Evolutionary conservation across 2,329 filamentous ascomycete genomes (phyloP).

Genomic region (Tetracladium maxilliforme): DNA sequence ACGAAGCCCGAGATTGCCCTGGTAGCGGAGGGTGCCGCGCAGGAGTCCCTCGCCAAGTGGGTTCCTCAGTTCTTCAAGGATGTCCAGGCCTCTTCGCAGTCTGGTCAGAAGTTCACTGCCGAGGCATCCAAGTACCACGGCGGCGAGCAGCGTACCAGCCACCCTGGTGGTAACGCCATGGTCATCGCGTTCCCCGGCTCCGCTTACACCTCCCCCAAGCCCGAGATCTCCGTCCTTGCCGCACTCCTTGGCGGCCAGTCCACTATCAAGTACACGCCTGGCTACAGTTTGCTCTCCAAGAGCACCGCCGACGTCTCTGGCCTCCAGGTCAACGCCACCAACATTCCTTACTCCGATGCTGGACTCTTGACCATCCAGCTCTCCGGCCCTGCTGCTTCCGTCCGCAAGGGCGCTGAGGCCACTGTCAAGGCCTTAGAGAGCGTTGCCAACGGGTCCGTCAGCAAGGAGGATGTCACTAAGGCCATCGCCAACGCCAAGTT

Average conservation of each 20-base stretch:
- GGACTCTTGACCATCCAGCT: slow-evolving; percentile 79
- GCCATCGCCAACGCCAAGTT: slow-evolving; percentile 90
- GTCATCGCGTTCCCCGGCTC: slow-evolving; percentile 90
- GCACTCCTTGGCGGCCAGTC: slow-evolving; percentile 83
- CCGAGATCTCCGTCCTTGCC: slow-evolving; percentile 75
- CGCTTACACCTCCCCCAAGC: slow-evolving; percentile 60
- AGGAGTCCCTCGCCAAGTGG: slow-evolving; percentile 72
- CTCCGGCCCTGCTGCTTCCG: slow-evolving; percentile 55
- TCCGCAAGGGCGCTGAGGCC: slow-evolving; percentile 60
- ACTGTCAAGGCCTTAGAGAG: slow-evolving; percentile 72
- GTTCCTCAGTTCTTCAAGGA: slow-evolving; percentile 81
- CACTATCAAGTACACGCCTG: slow-evolving; percentile 87
- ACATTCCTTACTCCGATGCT: slow-evolving; percentile 83
- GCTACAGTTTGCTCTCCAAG: slow-evolving; percentile 83
- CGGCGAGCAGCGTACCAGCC: slow-evolving; percentile 81
- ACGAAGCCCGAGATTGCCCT: slow-evolving; percentile 83
- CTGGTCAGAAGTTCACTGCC: slow-evolving; percentile 38
- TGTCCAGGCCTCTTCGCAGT: slow-evolving; percentile 37
- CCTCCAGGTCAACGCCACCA: slow-evolving; percentile 57
- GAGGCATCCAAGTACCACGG: slow-evolving; percentile 76
- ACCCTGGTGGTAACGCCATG: slow-evolving; percentile 63
- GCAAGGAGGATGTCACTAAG: slow-evolving; percentile 80
- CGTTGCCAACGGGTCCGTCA: slow-evolving; percentile 60
- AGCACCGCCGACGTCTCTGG: slow-evolving; percentile 51
- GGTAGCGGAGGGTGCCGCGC: slow-evolving; percentile 74